Base-by-base conservation (phyloP, 257 asterid genomes). In the Scutellaria minor region DNA sequence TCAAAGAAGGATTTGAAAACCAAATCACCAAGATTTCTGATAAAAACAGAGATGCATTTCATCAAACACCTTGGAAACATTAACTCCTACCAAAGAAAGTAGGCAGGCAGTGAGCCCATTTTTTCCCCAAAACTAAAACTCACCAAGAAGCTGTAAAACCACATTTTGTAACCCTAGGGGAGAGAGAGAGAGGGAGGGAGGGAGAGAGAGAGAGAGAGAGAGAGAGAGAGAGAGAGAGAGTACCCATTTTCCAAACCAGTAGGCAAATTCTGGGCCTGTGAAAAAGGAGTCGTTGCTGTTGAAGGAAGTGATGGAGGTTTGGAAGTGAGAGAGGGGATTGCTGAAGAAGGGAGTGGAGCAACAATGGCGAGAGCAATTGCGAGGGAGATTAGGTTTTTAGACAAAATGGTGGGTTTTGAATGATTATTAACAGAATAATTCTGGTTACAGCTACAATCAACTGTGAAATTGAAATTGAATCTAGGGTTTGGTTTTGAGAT, bases 221-320 rank as follows among this genome's bases (percentile, higher is more conserved):
- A 20, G 1, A 58, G 27, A 54, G 24, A 46, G 53, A 54, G 46
- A 76, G 51, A 42, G 35, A 9, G 8, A 9, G 44, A 47, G 5
- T 80, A 90, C 95, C 96, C 98, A 70, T 89, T 84, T 69, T 89
- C 86, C 71, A 89, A 87, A 13, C 98, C 98, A 22, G 86, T 83
- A 13, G 96, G 85, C 75, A 93, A 65, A 79, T 88, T 82, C 83
- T 85, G 83, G 71, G 97, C 88, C 81, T 93, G 95, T 5, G 97
- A 89, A 68, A 93, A 93, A 0, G 97, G 98, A 47, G 98, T 88
- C 3, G 88, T 74, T 11, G 37, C 37, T 31, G 87, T 13, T 9
- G 88, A 75, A 68, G 85, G 71, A 11, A 64, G 51, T 1, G 80
- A 47, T 58, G 83, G 37, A 7, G 92, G 45, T 78, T 85, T 87